These are phyloP conservation scores for Salix koriyanagi DNA, from an alignment of 345 rosid species.

Conservation along the genomic window DNA sequence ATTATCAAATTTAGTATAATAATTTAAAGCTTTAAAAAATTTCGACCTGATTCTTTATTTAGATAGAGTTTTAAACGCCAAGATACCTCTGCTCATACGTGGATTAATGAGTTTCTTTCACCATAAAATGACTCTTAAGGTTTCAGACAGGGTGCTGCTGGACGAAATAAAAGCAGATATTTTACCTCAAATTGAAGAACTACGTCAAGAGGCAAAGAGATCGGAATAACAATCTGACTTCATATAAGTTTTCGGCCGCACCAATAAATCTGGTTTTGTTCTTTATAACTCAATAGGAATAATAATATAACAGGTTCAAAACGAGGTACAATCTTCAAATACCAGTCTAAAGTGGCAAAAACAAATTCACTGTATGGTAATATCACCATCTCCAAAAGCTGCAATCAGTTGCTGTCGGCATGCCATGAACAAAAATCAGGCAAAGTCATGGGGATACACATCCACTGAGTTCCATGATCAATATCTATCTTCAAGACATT, in stretches of 20 bases:
- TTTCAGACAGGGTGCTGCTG: neutral
- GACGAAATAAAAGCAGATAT: slow-evolving; percentile 3
- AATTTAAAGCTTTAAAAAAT: no score
- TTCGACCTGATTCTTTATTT: no score
- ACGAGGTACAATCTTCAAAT: slow-evolving; percentile 20
- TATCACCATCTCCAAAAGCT: slow-evolving; percentile 21
- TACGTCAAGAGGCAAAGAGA: neutral
- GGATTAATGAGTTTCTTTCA: no score
- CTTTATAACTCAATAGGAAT: slow-evolving; percentile 28
- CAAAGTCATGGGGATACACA: slow-evolving; percentile 12
- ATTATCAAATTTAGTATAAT: no score
- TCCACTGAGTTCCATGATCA: slow-evolving; percentile 20
- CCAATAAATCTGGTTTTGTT: slow-evolving; percentile 9
- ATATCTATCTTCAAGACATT: slow-evolving; percentile 38
- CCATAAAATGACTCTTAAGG: neutral
- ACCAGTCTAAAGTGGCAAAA: slow-evolving; percentile 20
- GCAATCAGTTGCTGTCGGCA: slow-evolving; percentile 20
- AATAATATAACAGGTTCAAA: slow-evolving; percentile 16
- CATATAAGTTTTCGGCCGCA: slow-evolving; percentile 19
- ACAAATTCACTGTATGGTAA: slow-evolving; percentile 15
- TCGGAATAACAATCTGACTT: slow-evolving; percentile 4
- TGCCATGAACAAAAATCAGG: slow-evolving; percentile 33
- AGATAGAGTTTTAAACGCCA: no score
- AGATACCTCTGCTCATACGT: no score
- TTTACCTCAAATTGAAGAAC: neutral